Evolutionary conservation across 2,329 filamentous ascomycete species (phyloP).

Genomic region (Penicillium sp.): DNA sequence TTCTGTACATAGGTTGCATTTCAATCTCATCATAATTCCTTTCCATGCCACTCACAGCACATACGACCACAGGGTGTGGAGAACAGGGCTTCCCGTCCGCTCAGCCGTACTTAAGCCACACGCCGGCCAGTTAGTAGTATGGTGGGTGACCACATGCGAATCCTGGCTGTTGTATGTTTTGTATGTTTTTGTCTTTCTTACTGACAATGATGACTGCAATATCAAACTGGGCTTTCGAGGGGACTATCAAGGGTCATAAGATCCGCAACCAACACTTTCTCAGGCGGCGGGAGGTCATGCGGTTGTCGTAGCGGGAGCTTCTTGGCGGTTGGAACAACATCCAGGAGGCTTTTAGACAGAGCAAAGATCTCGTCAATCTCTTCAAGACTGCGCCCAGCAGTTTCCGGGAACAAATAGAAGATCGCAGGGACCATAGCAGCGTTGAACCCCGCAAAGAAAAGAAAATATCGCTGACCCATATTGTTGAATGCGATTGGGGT

Average conservation of each 20-base stretch:
- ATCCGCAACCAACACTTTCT: slow-evolving; percentile 11
- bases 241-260: slow-evolving; percentile 5
- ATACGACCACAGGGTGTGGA: neutral
- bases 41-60: neutral
- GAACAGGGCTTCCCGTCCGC: slow-evolving; percentile 3
- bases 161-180: slow-evolving; percentile 1
- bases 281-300: slow-evolving; percentile 9
- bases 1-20: neutral
- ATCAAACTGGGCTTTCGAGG: slow-evolving; percentile 9
- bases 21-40: neutral
- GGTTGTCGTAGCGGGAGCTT: slow-evolving; percentile 19
- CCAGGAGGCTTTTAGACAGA: slow-evolving; percentile 18
- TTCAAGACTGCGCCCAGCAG: slow-evolving; percentile 31
- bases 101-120: neutral
- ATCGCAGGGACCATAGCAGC: slow-evolving; percentile 25
- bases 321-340: slow-evolving; percentile 25
- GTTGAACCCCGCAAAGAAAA: slow-evolving; percentile 30
- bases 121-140: slow-evolving; percentile 1
- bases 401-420: slow-evolving; percentile 33
- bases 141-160: slow-evolving; percentile 2
- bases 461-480: slow-evolving; percentile 31
- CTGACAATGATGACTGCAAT: too few species aligned
- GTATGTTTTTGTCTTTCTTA: neutral
- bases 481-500: slow-evolving; percentile 31
- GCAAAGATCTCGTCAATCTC: slow-evolving; percentile 34